These are phyloP conservation scores for Piper longum DNA, from an alignment of 164 flowering plant species.

Conservation along the genomic window DNA sequence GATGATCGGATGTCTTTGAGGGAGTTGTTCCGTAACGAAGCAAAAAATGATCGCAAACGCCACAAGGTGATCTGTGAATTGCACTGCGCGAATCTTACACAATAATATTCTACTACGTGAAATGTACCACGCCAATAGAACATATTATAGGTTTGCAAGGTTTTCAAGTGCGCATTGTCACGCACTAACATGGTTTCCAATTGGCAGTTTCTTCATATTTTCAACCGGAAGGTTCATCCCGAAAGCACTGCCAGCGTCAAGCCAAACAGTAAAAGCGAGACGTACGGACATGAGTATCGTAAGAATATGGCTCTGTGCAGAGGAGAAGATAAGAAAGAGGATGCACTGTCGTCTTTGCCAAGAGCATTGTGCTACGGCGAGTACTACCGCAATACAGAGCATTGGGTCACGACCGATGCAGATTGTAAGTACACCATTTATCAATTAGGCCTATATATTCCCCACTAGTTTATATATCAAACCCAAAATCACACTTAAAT, in stretches of 20 bases:
- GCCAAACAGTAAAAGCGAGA: conserved; percentile 13
- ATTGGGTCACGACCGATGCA: conserved; percentile 87
- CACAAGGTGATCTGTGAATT: conserved; percentile 31
- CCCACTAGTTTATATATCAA: too few species aligned
- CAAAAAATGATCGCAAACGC: conserved; percentile 44
- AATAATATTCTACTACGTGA: background rate
- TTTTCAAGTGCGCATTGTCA: too few species aligned
- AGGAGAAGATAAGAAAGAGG: conserved; percentile 7
- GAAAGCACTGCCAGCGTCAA: conserved; percentile 29
- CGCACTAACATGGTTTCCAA: background rate
- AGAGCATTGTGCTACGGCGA: conserved; percentile 22
- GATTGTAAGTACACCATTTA: conserved; percentile 32
- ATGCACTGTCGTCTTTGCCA: too few species aligned
- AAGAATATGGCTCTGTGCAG: conserved; percentile 8
- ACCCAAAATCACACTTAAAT: too few species aligned
- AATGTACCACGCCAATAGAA: too few species aligned
- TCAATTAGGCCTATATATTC: too few species aligned
- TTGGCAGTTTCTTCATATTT: conserved; percentile 59
- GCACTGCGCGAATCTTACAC: too few species aligned
- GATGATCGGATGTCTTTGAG: conserved; percentile 67
- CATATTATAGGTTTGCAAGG: too few species aligned
- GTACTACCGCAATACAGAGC: conserved; percentile 36
- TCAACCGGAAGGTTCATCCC: conserved; percentile 85
- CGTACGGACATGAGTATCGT: conserved; percentile 21
- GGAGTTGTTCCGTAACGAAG: conserved; percentile 68